These are phyloP conservation scores for Leccinum aurantiacum DNA, from an alignment of 768 basidiomycete species.

Conservation along the genomic window DNA sequence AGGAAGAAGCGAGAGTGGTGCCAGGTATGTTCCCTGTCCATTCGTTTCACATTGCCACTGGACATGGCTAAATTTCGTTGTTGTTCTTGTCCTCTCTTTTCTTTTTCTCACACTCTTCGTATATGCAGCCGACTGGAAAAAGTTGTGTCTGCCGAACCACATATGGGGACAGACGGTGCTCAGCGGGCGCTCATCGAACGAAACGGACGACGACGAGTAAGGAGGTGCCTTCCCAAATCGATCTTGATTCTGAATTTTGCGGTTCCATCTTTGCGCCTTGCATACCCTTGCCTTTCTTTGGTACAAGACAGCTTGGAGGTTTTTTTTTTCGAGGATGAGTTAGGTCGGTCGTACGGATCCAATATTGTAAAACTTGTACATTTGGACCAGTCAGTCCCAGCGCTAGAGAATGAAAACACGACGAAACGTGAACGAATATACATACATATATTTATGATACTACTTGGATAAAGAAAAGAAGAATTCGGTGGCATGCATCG, in stretches of 20 bases:
- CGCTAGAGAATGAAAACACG: background rate
- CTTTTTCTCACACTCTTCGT: slow-evolving; percentile 4
- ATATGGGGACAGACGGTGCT: slow-evolving; percentile 3
- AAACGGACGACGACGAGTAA: background rate
- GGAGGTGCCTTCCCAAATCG: background rate
- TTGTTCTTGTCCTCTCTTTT: background rate
- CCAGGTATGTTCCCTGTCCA: slow-evolving; percentile 20
- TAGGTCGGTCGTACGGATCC: background rate
- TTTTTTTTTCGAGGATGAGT: background rate
- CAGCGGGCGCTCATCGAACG: background rate
- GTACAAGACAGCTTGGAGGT: background rate
- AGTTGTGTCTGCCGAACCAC: slow-evolving; percentile 13
- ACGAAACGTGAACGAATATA: background rate
- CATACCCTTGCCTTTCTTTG: background rate
- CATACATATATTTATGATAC: background rate
- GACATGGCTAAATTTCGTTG: background rate
- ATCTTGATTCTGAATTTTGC: background rate
- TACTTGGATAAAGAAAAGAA: background rate
- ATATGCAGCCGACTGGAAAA: slow-evolving; percentile 21
- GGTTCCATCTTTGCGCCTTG: background rate
- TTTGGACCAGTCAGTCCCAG: too few species aligned
- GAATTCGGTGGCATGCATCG: too few species aligned
- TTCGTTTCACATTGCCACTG: background rate
- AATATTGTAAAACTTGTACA: background rate
- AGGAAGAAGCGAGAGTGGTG: slow-evolving; percentile 12